A percentile compares a stretch with the other conserved stretches of the same genome.
Conservation (phyloP, 2,329 filamentous ascomycete genomes). For the Geosmithia morbida region DNA sequence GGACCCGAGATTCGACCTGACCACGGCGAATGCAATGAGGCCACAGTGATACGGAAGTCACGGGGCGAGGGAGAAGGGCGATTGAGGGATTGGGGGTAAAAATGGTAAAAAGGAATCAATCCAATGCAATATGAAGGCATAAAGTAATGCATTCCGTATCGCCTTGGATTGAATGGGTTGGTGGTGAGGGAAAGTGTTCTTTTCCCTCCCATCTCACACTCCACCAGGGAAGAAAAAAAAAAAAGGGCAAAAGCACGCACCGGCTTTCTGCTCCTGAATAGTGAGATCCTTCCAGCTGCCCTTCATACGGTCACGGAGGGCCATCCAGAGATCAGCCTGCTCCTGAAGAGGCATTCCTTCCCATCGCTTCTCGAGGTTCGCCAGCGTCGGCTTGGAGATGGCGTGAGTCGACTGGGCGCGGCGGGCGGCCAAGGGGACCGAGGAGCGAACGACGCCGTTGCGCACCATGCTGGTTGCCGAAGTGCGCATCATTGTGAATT, state of each 20-base stretch:
- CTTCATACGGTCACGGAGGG: slow-evolving; percentile 97
- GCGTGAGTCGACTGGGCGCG: slow-evolving; percentile 59
- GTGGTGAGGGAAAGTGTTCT: not conserved
- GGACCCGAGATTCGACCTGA: slow-evolving; percentile 1
- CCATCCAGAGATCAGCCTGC: slow-evolving; percentile 99
- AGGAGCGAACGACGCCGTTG: slow-evolving; percentile 29
- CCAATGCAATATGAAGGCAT: not conserved
- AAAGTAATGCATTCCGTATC: not conserved
- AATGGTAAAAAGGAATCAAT: not conserved
- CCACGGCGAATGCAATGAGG: not conserved
- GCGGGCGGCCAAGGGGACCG: slow-evolving; percentile 24
- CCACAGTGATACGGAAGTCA: not conserved
- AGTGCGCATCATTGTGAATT: slow-evolving; percentile 29
- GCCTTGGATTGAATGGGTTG: not conserved
- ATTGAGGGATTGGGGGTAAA: not conserved
- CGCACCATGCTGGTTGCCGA: slow-evolving; percentile 37
- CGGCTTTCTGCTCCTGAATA: slow-evolving; percentile 95
- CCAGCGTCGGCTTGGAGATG: slow-evolving; percentile 93
- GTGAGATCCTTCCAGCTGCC: slow-evolving; percentile 92
- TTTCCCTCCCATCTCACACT: not conserved
- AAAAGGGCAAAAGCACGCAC: slow-evolving; percentile 43
- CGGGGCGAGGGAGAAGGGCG: not conserved
- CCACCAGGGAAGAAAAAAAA: not conserved
- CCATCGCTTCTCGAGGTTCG: slow-evolving; percentile 99
- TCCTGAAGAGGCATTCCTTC: slow-evolving; percentile 95